Evolutionary conservation across 768 basidiomycete species (phyloP), one percentile per base, ranked within the genome.

Genomic region (Lactarius deliciosus): DNA sequence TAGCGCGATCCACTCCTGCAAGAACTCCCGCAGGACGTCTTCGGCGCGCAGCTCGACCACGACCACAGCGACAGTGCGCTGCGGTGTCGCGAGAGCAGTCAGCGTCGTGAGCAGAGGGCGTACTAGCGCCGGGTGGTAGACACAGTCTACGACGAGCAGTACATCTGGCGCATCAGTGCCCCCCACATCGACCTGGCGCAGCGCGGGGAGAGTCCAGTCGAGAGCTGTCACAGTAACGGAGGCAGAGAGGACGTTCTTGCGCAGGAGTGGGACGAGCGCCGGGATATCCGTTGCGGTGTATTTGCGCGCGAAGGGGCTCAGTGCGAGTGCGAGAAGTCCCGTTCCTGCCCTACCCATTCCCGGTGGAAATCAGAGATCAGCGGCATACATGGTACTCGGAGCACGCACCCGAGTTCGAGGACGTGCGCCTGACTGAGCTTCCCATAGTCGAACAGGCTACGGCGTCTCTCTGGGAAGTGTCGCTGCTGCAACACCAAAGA

Each of bases 341-440:
- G 70, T 72, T 40, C 38, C 38, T 40, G 15, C 38, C 3, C 38
- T 40, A 18, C 40, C 6, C 40, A 18, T 18, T 7, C 16, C 41
- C 16, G 16, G 7, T 18, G 16, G 16, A 41, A 41, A 41, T 41
- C 15, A 41, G 5, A 41, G 15, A 41, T 18, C 41, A 18, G 16
- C 6, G 16, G 16, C 41, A 41, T 8, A 22, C 22, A 4, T 22
- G 38, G 38, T 40, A 40, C 18, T 54, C 53, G 60, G 8, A n/a
- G 30, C 34, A 60, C 79, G 67, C 66, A 91, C 91, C 91, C 92
- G 15, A 94, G 82, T 74, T 94, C 92, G 25, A 93, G 76, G 32
- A 92, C 79, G 72, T 83, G 82, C 9, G 81, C 78, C 7, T 78
- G 69, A 28, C 74, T 71, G 16, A 94, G 77, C 9, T 61, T 60